Evolutionary conservation across 2,329 filamentous ascomycete species (phyloP).

Genomic region (Colletotrichum cereale): DNA sequence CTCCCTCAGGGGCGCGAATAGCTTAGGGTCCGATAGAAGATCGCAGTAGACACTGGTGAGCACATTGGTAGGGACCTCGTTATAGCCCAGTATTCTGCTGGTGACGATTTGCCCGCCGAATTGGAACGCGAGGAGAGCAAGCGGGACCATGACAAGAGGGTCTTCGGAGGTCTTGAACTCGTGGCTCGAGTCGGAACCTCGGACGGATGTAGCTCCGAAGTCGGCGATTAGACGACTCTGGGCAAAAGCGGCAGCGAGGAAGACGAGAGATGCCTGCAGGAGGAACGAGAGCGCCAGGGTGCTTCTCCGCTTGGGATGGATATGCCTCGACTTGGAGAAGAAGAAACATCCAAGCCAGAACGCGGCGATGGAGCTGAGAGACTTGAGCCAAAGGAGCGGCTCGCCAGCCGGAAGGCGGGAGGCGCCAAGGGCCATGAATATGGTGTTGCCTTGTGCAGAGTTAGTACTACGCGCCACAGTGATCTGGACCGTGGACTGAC

Average conservation of each 20-base stretch:
- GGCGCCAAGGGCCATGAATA: slow-evolving; percentile 72
- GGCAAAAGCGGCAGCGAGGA: slow-evolving; percentile 65
- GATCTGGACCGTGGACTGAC: not conserved
- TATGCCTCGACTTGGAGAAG: slow-evolving; percentile 53
- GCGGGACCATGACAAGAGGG: slow-evolving; percentile 58
- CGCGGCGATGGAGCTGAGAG: slow-evolving; percentile 63
- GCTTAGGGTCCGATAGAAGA: slow-evolving; percentile 62
- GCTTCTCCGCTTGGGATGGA: slow-evolving; percentile 54
- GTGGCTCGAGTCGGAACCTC: slow-evolving; percentile 38
- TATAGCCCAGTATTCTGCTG: slow-evolving; percentile 62
- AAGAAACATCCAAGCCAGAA: slow-evolving; percentile 67
- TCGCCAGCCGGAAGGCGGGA: slow-evolving; percentile 63
- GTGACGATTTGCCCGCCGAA: slow-evolving; percentile 65
- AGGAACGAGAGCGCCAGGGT: slow-evolving; percentile 63
- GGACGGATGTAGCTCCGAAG: slow-evolving; percentile 47
- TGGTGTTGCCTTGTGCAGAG: slow-evolving; percentile 64
- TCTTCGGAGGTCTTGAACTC: slow-evolving; percentile 45
- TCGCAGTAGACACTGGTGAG: slow-evolving; percentile 68
- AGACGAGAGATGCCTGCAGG: slow-evolving; percentile 63
- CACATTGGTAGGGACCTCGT: slow-evolving; percentile 67
- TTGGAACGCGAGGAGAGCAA: slow-evolving; percentile 65
- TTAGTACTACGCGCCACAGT: not conserved
- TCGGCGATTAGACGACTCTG: slow-evolving; percentile 60
- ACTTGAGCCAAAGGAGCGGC: slow-evolving; percentile 66
- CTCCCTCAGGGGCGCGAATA: slow-evolving; percentile 54